Conservation (phyloP, 1,284 basidiomycete species). For the Puccinia coronata region DNA sequence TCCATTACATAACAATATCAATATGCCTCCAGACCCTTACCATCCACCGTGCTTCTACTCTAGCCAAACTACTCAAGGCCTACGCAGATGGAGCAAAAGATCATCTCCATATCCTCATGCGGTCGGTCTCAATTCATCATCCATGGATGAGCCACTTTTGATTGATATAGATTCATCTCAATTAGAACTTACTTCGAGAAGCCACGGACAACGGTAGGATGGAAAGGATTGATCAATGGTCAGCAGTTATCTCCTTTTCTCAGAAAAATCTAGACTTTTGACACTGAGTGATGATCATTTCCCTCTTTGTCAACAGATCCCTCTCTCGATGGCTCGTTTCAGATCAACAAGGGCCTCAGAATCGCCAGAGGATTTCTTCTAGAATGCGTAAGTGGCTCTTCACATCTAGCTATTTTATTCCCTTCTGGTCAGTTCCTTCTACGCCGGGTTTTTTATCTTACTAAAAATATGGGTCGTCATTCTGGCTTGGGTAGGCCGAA, state of each 20-base stretch:
- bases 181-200: slow-evolving; percentile 58
- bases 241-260: slow-evolving; percentile 3
- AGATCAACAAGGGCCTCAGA: slow-evolving; percentile 96
- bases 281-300: slow-evolving; percentile 7
- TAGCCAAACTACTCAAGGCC: slow-evolving; percentile 68
- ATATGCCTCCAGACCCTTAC: too few relatives aligned
- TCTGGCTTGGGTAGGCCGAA: slow-evolving; percentile 54
- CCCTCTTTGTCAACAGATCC: slow-evolving; percentile 63
- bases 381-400: slow-evolving; percentile 61
- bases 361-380: slow-evolving; percentile 83
- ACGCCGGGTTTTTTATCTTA: neutral
- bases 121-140: slow-evolving; percentile 44
- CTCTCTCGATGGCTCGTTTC: slow-evolving; percentile 75
- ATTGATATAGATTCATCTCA: neutral
- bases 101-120: slow-evolving; percentile 91
- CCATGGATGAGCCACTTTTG: neutral
- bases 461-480: neutral
- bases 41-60: too few relatives aligned
- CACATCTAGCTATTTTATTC: neutral
- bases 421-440: too few relatives aligned
- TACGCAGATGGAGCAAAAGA: slow-evolving; percentile 80
- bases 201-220: slow-evolving; percentile 83
- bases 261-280: neutral
- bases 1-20: too few relatives aligned
- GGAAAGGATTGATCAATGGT: slow-evolving; percentile 97